A percentile compares a stretch with the other conserved stretches of the same genome.
Conservation (phyloP, 2,329 filamentous ascomycete species). For the Catunica adiposa region DNA sequence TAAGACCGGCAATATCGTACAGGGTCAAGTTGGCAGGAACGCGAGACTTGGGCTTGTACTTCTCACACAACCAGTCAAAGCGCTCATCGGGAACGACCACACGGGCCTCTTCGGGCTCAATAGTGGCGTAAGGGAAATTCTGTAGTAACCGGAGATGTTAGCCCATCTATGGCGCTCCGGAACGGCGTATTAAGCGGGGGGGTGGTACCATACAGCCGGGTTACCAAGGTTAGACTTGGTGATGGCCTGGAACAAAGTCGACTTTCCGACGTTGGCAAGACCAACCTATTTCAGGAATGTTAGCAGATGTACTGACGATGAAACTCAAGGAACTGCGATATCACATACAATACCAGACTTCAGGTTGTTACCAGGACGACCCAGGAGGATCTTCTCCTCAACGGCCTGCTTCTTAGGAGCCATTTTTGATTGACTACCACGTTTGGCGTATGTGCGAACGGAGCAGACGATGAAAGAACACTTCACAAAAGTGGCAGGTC, state of each 20-base stretch:
- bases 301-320: not conserved
- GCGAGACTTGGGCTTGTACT: conserved; percentile 93
- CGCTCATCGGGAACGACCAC: conserved; percentile 93
- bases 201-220: conserved; percentile 55
- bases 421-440: conserved; percentile 51
- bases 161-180: conserved; percentile 21
- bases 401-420: conserved; percentile 82
- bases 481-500: conserved; percentile 40
- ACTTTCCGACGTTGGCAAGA: conserved; percentile 98
- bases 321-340: not conserved
- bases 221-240: conserved; percentile 96
- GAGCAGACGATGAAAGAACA: conserved; percentile 22
- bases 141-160: conserved; percentile 21
- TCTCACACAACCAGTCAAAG: conserved; percentile 87
- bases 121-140: conserved; percentile 99
- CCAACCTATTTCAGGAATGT: conserved; percentile 49
- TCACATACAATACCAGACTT: conserved; percentile 91
- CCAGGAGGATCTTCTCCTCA: conserved; percentile 92
- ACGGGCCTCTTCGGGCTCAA: conserved; percentile 94
- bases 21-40: conserved; percentile 97
- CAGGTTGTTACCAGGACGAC: conserved; percentile 89
- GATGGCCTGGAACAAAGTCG: conserved; percentile 97
- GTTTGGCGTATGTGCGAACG: conserved; percentile 39
- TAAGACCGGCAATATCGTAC: conserved; percentile 96
- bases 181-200: conserved; percentile 19